phyloP scores from a whole-genome alignment of 208 protist species.

The Borovskyia barvae region DNA sequence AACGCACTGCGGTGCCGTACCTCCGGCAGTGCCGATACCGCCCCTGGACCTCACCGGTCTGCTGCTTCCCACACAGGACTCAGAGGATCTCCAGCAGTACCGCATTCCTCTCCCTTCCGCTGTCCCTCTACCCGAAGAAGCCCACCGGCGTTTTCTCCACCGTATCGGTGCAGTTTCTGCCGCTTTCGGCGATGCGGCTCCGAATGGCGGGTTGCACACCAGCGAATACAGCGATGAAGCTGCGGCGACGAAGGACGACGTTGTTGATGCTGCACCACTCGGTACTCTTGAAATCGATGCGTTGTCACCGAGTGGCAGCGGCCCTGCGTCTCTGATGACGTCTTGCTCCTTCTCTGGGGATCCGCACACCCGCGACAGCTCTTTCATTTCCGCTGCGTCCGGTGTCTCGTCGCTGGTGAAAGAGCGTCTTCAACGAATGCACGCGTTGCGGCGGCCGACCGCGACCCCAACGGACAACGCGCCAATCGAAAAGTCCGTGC shows the following conservation, averaged over 20 bases:
- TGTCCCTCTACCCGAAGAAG: conserved; percentile 11
- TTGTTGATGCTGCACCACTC: too few species aligned
- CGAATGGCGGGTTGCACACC: too few species aligned
- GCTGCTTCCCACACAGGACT: conserved; percentile 4
- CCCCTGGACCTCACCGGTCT: conserved; percentile 11
- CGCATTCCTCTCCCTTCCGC: conserved; percentile 21
- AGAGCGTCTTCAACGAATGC: conserved; percentile 5
- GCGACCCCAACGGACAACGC: too few species aligned
- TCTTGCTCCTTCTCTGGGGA: too few species aligned
- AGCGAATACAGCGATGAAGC: neutral
- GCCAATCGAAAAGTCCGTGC: too few species aligned
- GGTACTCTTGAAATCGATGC: too few species aligned
- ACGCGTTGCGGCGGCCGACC: neutral
- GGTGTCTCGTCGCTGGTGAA: conserved; percentile 5
- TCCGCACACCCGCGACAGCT: neutral
- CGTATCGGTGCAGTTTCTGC: neutral
- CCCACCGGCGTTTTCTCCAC: neutral
- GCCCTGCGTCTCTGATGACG: too few species aligned
- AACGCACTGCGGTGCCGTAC: conserved; percentile 1
- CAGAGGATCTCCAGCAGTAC: conserved; percentile 14
- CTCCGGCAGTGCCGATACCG: conserved; percentile 6
- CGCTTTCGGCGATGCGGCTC: neutral
- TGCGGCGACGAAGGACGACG: too few species aligned
- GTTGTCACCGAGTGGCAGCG: too few species aligned
- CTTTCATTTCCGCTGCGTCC: conserved; percentile 3